phyloP scores from a whole-genome alignment of 2,329 filamentous ascomycete species.

The Aspergillus proliferans region DNA sequence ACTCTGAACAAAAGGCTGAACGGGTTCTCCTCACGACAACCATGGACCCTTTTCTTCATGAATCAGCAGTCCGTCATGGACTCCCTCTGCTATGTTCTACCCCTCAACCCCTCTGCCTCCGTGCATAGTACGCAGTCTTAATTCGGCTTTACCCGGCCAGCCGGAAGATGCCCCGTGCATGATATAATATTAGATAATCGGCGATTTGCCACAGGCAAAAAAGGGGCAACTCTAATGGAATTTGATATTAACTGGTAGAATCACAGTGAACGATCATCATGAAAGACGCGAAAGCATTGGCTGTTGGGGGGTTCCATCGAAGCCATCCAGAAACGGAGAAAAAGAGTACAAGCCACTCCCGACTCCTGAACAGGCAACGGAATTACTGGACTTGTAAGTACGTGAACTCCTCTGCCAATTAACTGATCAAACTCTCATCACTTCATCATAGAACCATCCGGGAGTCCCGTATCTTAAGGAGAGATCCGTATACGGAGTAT shows the following conservation, averaged over 20 bases:
- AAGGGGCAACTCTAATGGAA: constrained; percentile 1
- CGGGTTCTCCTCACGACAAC: background rate
- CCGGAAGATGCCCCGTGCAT: too few species aligned
- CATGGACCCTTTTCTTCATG: background rate
- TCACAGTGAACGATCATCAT: too few species aligned
- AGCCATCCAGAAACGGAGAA: constrained; percentile 9
- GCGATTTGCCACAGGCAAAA: background rate
- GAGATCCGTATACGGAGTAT: background rate
- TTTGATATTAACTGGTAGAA: too few species aligned
- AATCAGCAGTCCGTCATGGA: too few species aligned
- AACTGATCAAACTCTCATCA: background rate
- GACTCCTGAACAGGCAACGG: constrained; percentile 8
- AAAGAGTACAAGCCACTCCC: constrained; percentile 1
- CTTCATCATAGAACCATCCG: background rate
- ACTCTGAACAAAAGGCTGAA: background rate
- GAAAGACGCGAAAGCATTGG: background rate
- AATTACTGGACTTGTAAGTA: constrained; percentile 1
- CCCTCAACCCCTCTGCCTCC: too few species aligned
- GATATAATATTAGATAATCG: too few species aligned
- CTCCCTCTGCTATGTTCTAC: too few species aligned
- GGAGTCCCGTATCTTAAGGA: background rate
- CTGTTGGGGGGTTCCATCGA: constrained; percentile 4
- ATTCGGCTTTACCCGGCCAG: too few species aligned
- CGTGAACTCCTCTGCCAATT: background rate
- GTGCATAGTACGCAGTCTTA: too few species aligned